Base-by-base conservation (phyloP, 495 filamentous ascomycete genomes). In the Aspergillus egyptiacus region DNA sequence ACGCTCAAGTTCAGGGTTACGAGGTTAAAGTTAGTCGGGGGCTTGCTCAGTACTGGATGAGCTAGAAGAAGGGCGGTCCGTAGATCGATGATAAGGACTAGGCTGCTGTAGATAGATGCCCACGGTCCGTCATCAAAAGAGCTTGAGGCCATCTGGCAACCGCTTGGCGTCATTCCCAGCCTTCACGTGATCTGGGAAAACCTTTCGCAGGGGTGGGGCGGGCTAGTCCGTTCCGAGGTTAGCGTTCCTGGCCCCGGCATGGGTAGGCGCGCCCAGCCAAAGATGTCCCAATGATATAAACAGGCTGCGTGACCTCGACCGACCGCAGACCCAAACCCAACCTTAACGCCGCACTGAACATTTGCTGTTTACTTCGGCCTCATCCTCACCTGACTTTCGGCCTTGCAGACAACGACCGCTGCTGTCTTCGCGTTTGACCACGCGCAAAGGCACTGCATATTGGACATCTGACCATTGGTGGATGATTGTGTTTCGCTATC, bases 251-350 rank as follows among this genome's bases (percentile, higher is more conserved):
- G 64, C 61, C 63, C 69, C 69, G 67, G 68, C 66, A 72, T 70
- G 64, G 67, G 57, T 64, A 61, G 58, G 63, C 69, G 69, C 69
- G 65, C 62, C 65, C 61, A 61, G 63, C 60, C 57, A 62, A 65
- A 67, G 67, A 60, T 63, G 61, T 59, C 57, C 66, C 69, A 68
- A 72, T 73, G 67, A 71, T 73, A 72, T 72, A 73, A 72, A 73
- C 70, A 67, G 68, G 62, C 69, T 64, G 69, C 68, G 68, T 71
- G 66, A 70, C 70, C 69, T 71, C 69, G 69, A 72, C 49, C 42
- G 37, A 30, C 45, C 34, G 43, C 41, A 56, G 54, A 33, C 51
- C 36, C 41, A 33, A 44, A 44, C 30, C 41, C 41, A 44, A 33
- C 41, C 28, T 32, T n/a, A 36, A 58, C 35, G 43, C 55, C 37